These are phyloP conservation scores for Rhododendron williamsianum DNA, from an alignment of 148 eudicot species.

Conservation along the genomic window DNA sequence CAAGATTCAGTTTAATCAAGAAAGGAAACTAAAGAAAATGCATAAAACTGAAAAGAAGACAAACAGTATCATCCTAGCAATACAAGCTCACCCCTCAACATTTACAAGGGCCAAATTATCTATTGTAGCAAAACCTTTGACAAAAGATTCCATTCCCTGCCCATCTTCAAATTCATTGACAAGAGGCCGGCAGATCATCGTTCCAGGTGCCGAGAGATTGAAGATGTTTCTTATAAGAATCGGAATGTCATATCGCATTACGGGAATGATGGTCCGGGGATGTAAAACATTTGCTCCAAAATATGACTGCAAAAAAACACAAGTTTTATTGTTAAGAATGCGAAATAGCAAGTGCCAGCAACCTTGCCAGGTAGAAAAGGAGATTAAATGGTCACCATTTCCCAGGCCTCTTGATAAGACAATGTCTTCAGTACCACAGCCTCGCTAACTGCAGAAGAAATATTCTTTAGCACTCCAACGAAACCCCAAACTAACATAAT, in stretches of 20 bases:
- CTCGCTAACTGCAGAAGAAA: constrained; percentile 76
- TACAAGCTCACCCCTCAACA: constrained; percentile 82
- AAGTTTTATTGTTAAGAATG: constrained; percentile 9
- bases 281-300: constrained; percentile 99
- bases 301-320: constrained; percentile 66
- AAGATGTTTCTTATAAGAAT: constrained; percentile 94
- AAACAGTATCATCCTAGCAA: neutral
- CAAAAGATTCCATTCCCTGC: constrained; percentile 48
- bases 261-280: constrained; percentile 97
- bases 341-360: neutral
- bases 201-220: constrained; percentile 87
- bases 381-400: constrained; percentile 58
- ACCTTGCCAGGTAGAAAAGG: constrained; percentile 6
- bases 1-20: constrained; percentile 12
- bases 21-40: constrained; percentile 1
- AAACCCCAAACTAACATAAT: neutral
- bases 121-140: constrained; percentile 98
- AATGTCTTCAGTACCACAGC: constrained; percentile 78
- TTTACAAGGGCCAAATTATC: constrained; percentile 94
- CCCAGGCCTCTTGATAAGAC: constrained; percentile 99
- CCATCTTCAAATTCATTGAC: constrained; percentile 39
- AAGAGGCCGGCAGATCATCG: constrained; percentile 68
- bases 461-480: constrained; percentile 9
- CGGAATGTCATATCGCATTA: constrained; percentile 86
- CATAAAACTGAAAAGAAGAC: neutral